Conservation (phyloP, 164 flowering plant species). For the Umbellularia californica region DNA sequence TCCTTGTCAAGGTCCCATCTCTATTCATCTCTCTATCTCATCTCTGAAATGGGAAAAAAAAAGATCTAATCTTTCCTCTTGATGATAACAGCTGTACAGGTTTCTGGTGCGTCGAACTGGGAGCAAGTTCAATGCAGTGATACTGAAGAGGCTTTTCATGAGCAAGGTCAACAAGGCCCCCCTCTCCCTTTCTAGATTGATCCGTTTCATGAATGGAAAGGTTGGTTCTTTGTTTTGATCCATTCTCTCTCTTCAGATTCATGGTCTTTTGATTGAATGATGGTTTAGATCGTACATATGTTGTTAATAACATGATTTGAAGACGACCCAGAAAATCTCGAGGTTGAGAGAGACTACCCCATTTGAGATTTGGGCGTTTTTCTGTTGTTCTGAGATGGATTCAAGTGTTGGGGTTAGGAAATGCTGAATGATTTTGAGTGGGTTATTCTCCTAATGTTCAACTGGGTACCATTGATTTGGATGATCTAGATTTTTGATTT, state of each 20-base stretch:
- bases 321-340: no score
- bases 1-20: conserved; percentile 50
- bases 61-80: not conserved
- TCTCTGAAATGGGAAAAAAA: not conserved
- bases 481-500: not conserved
- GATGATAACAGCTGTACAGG: conserved; percentile 39
- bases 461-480: not conserved
- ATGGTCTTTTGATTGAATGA: not conserved
- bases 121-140: conserved; percentile 58
- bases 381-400: no score
- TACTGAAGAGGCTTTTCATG: conserved; percentile 65
- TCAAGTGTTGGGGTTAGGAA: no score
- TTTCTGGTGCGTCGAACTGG: conserved; percentile 58
- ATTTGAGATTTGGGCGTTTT: no score
- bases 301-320: not conserved
- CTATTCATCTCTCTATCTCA: not conserved
- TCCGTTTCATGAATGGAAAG: conserved; percentile 49
- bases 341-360: no score
- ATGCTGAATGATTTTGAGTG: no score
- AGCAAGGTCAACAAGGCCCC: conserved; percentile 56
- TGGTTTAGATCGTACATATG: not conserved
- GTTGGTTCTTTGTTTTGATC: conserved; percentile 16
- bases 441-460: no score
- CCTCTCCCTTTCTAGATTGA: conserved; percentile 45
- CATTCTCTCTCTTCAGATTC: not conserved